Base-by-base conservation (phyloP, 2,329 filamentous ascomycete species). In the Scopulariopsis brevicaulis region DNA sequence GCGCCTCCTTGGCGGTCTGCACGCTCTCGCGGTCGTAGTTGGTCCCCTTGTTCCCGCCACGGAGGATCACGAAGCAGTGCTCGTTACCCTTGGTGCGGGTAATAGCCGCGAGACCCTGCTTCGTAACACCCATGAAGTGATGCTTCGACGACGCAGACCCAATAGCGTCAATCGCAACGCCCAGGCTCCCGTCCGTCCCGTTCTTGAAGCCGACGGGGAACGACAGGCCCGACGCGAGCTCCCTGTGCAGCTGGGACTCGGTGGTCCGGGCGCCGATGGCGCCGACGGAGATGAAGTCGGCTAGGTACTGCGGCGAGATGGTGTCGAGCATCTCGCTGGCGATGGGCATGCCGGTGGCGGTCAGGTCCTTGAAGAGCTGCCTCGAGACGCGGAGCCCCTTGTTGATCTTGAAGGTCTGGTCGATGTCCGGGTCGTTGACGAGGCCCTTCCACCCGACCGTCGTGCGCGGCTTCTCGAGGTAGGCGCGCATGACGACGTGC, bases 151-250 rank as follows among this genome's bases (percentile, higher is more conserved):
- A 85, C 55, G 95, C 93, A 18, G 94, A 90, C 61, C 92, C 91
- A 70, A 97, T 96, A 55, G 94, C 94, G 70, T 99, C 94, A 65
- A 97, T 90, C 14, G 94, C 92, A 4, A 97, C 92, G 59, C 86
- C 83, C 54, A 97, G 77, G 10, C 86, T 87, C 56, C 94, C 94
- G 70, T 99, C 94, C 35, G 94, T 99, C 63, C 94, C 94, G 73
- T 99, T 99, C 83, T 99, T 99, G 87, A 99, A 99, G 56, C 94
- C 94, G 12, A 99, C 91, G 1, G 94, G 94, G 87, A 96, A 97
- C 65, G 89, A 95, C 40, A 97, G 79, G 68, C 94, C 94, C 57
- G 89, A 94, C 24, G 94, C 93, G 62, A 99, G 78, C 74, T 99
- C 94, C 59, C 94, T 86, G 74, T 99, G 94, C 62, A 97, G 80